Evolutionary conservation across 1,284 basidiomycete species (phyloP).

Genomic region (Meira miltonrushii): DNA sequence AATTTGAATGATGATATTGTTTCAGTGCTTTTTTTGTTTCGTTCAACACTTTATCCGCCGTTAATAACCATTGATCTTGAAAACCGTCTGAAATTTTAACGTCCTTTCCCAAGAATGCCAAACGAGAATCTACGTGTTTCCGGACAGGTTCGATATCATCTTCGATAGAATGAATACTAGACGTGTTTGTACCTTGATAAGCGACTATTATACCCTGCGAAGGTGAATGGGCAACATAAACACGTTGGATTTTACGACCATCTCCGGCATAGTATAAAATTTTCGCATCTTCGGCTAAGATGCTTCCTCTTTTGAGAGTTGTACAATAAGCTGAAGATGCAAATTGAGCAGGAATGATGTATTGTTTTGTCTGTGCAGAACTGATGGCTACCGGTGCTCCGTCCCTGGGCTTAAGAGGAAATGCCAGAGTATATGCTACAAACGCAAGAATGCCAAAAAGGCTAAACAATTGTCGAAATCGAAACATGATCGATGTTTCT

Average conservation of each 20-base stretch:
- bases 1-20: neutral
- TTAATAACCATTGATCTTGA: neutral
- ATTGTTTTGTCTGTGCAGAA: no score
- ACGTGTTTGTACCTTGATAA: conserved; percentile 5
- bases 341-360: no score
- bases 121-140: neutral
- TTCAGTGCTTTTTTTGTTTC: no score
- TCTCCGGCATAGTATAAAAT: neutral
- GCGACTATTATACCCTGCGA: neutral
- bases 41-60: neutral
- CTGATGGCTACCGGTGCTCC: no score
- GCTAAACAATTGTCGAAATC: no score
- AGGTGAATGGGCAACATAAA: neutral
- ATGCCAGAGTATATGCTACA: no score
- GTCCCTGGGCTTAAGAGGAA: no score
- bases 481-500: no score
- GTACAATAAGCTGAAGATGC: no score
- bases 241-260: neutral
- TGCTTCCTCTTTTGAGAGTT: no score
- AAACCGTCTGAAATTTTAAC: neutral
- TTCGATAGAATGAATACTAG: neutral
- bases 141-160: neutral
- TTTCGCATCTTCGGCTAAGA: neutral
- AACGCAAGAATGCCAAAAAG: no score
- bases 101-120: neutral